A percentile compares a stretch with the other conserved stretches of the same genome.
Evolutionary conservation across 1,284 basidiomycete genomes (phyloP).

Genomic region (Pseudozyma tsukubaensis): DNA sequence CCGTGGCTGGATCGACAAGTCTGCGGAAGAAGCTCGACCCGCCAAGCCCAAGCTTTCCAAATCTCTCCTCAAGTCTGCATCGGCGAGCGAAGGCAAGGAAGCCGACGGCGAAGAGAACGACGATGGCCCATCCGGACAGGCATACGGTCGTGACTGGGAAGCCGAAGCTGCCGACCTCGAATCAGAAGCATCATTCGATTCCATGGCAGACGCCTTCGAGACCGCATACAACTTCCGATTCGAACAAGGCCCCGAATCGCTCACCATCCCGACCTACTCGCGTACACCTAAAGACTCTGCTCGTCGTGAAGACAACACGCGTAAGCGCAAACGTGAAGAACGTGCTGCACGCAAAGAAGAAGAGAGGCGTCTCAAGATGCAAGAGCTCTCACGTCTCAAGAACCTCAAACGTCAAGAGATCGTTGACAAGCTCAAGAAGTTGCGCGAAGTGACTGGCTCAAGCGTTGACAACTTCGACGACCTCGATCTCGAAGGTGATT

Average conservation of each 20-base stretch:
- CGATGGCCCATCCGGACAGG: conserved; percentile 1
- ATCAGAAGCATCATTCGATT: conserved; percentile 65
- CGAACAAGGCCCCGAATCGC: conserved; percentile 60
- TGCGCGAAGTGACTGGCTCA: conserved; percentile 62
- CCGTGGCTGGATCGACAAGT: conserved; percentile 66
- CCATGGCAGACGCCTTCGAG: conserved; percentile 66
- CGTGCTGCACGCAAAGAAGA: conserved; percentile 61
- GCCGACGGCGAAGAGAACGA: neutral
- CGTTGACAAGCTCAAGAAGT: conserved; percentile 60
- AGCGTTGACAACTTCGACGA: conserved; percentile 51
- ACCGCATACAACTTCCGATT: conserved; percentile 68
- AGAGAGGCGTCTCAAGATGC: conserved; percentile 64
- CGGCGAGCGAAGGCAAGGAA: conserved; percentile 6
- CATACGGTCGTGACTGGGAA: conserved; percentile 63
- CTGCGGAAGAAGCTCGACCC: conserved; percentile 32
- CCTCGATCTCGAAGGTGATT: conserved; percentile 64
- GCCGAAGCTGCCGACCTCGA: conserved; percentile 66
- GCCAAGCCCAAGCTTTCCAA: conserved; percentile 41
- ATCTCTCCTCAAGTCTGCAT: conserved; percentile 21
- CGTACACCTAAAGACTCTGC: conserved; percentile 58
- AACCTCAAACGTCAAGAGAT: conserved; percentile 63
- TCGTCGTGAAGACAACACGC: conserved; percentile 61
- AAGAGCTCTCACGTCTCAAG: conserved; percentile 59
- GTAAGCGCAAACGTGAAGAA: conserved; percentile 64
- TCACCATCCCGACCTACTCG: conserved; percentile 61